Base-by-base conservation (phyloP, 2,329 filamentous ascomycete species). In the Pestalotiopsis sp. region DNA sequence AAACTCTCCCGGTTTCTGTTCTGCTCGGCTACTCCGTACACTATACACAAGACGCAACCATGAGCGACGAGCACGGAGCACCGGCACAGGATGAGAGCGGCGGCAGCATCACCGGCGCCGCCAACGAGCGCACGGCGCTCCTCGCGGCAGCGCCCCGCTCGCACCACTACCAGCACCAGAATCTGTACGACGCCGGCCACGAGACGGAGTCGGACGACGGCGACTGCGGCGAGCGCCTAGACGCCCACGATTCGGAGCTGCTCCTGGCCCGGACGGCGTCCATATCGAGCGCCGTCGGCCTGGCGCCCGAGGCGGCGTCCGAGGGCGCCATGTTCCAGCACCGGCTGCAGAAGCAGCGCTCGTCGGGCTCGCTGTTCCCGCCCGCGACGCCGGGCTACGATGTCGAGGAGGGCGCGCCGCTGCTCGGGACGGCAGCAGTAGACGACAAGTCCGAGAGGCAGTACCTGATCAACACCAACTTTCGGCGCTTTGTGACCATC, bases 401-500 rank as follows among this genome's bases (percentile, higher is more conserved):
- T 20, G 64, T 23, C 6, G 67, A 68, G 23, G 59, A 27, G 27
- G 31, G 66, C 13, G 3, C 38, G 20, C 60, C n/a, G 68, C 69
- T 20, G 52, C 57, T 59, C 57, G 27, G 57, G 31, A 36, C 31
- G 31, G 31, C 31, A 2, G 31, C 6, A 1, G 27, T 1, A 9
- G 66, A 9, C 63, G 45, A 31, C 59, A 12, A 72, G 66, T 52
- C 75, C 71, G 6, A 20, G 36, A 70, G 68, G 58, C 56, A 69
- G 25, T 87, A 78, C 73, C 80, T 87, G n/a, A 81, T 84, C 70
- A 82, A 82, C 70, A 82, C 84, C 52, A 82, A 86, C 9, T 78
- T 77, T 40, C 77, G 80, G 7, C 83, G 85, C 38, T 92, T 93
- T 80, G 90, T 88, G 85, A 76, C 89, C 70, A 87, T 92, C 68